phyloP scores from a whole-genome alignment of 306 rosid genomes.

The Gillenia trifoliata region DNA sequence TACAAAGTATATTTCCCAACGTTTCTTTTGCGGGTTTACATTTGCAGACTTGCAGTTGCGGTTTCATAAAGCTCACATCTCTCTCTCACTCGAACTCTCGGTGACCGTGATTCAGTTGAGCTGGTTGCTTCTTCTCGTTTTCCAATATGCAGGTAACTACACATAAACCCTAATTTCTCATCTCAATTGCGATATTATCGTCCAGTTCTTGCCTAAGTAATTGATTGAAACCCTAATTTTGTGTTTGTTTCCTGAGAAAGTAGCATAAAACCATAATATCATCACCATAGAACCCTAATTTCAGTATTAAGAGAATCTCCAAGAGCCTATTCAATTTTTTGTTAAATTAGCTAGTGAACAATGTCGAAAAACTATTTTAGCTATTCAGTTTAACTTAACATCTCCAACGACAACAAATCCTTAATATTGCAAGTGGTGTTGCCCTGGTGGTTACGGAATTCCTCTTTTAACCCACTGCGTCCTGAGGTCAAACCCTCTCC shows the following conservation, averaged over 20 bases:
- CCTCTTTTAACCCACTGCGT: background rate
- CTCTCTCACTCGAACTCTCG: background rate
- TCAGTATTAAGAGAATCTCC: background rate
- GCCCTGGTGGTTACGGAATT: background rate
- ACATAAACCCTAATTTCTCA: background rate
- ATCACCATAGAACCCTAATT: background rate
- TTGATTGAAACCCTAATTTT: background rate
- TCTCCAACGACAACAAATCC: too few relatives aligned
- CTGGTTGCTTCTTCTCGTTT: background rate
- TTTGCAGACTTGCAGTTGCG: background rate
- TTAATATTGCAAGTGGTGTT: background rate
- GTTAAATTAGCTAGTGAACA: background rate
- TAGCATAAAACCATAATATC: background rate
- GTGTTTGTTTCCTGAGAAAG: background rate
- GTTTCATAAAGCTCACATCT: background rate
- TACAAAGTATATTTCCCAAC: background rate
- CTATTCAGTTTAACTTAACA: too few relatives aligned
- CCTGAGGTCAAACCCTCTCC: background rate
- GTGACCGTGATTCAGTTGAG: background rate
- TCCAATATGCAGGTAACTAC: constrained; percentile 26
- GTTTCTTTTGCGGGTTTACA: background rate
- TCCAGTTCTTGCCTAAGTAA: background rate
- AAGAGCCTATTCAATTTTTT: background rate
- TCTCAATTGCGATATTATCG: background rate
- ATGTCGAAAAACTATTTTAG: background rate